Conservation (phyloP, 345 rosid species). For the Viola odorata region DNA sequence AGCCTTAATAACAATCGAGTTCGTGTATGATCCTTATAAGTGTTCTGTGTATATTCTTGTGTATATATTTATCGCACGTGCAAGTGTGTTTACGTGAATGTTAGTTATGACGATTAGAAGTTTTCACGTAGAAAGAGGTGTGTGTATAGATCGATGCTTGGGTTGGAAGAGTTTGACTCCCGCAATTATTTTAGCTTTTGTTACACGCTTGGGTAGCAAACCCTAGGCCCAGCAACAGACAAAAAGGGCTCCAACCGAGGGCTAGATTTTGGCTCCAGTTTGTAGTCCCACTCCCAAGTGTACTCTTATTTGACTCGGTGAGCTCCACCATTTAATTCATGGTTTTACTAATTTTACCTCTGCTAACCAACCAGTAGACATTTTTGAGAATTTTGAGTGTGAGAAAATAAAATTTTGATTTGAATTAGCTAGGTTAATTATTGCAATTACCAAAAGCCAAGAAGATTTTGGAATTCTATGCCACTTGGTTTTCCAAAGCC, state of each 20-base stretch:
- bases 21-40: too few species aligned
- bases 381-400: slow-evolving; percentile 17
- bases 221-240: slow-evolving; percentile 41
- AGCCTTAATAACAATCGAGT: too few species aligned
- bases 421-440: too few species aligned
- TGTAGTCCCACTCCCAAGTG: slow-evolving; percentile 64
- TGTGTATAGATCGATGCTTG: slow-evolving; percentile 25
- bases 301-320: slow-evolving; percentile 40
- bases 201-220: slow-evolving; percentile 35
- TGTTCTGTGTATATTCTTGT: too few species aligned
- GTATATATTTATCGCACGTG: too few species aligned
- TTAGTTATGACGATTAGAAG: too few species aligned
- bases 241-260: slow-evolving; percentile 44
- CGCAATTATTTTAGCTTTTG: background rate
- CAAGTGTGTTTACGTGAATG: too few species aligned
- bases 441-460: slow-evolving; percentile 26
- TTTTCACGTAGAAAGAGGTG: slow-evolving; percentile 41
- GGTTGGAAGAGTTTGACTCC: slow-evolving; percentile 40
- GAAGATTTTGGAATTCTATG: slow-evolving; percentile 41
- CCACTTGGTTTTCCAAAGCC: slow-evolving; percentile 33
- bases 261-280: slow-evolving; percentile 44
- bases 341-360: background rate
- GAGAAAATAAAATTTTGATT: slow-evolving; percentile 4
- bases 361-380: slow-evolving; percentile 30
- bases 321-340: slow-evolving; percentile 28